Percentiles rank a stretch among this genome's conserved stretches.
These are phyloP conservation scores for Eucalyptus brandiana DNA, from an alignment of 345 rosid genomes.

Conservation along the genomic window DNA sequence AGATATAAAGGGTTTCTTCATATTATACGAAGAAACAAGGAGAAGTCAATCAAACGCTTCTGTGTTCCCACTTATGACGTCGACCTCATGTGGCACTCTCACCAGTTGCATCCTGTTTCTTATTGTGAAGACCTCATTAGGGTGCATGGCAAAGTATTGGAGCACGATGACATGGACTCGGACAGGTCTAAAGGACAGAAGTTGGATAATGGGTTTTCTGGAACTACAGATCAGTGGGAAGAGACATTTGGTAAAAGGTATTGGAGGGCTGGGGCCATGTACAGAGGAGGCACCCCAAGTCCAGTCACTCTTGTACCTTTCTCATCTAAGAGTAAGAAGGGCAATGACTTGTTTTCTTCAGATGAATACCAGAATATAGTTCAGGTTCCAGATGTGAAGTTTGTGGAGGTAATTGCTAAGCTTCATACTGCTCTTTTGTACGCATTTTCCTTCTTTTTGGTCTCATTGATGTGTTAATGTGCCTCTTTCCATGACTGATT, in stretches of 20 bases:
- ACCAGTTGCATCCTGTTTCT: slow-evolving; percentile 74
- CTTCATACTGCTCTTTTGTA: neutral
- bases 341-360: slow-evolving; percentile 12
- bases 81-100: slow-evolving; percentile 98
- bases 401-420: slow-evolving; percentile 52
- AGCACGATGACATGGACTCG: slow-evolving; percentile 90
- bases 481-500: neutral
- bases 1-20: slow-evolving; percentile 89
- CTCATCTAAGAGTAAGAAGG: slow-evolving; percentile 9
- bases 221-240: slow-evolving; percentile 83
- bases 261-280: slow-evolving; percentile 94
- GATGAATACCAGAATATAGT: slow-evolving; percentile 8
- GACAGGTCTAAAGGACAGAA: slow-evolving; percentile 89
- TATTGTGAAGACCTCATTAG: slow-evolving; percentile 57
- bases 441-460: neutral
- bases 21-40: slow-evolving; percentile 65
- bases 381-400: slow-evolving; percentile 38
- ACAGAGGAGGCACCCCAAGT: slow-evolving; percentile 62
- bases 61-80: slow-evolving; percentile 95
- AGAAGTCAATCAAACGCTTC: slow-evolving; percentile 50
- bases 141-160: slow-evolving; percentile 61
- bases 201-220: slow-evolving; percentile 74
- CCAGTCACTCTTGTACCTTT: slow-evolving; percentile 43
- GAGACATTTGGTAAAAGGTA: slow-evolving; percentile 72
- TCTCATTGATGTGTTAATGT: neutral